Percentiles rank a stretch among this genome's conserved stretches.
Evolutionary conservation across 257 asterid species (phyloP).

Genomic region (Prunella vulgaris): DNA sequence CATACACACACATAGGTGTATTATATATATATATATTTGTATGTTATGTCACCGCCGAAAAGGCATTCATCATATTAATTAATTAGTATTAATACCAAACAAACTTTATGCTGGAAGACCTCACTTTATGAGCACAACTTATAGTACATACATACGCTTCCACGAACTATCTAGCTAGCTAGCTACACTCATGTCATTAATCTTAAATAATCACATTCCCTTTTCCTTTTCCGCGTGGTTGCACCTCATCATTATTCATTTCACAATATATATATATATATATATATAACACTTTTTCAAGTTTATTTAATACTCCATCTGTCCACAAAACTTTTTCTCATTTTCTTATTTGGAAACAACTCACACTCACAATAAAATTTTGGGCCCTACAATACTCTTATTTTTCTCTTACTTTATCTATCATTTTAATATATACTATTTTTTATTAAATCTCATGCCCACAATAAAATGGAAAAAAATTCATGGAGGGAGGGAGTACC

Average conservation of each 20-base stretch:
- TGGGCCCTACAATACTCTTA: no score
- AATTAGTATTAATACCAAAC: no score
- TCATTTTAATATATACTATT: no score
- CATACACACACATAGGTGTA: background rate
- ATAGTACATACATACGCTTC: constrained; percentile 15
- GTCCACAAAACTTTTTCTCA: no score
- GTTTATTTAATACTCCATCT: constrained; percentile 30
- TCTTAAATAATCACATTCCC: constrained; percentile 10
- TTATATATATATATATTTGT: background rate
- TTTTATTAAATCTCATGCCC: no score
- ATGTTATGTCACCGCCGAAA: background rate
- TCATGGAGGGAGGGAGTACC: no score
- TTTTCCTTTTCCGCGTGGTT: constrained; percentile 49
- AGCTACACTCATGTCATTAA: background rate
- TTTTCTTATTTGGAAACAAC: no score
- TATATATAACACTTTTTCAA: constrained; percentile 19
- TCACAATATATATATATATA: no score
- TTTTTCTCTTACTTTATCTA: no score
- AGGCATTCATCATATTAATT: background rate
- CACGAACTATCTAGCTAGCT: constrained; percentile 11
- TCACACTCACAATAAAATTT: no score
- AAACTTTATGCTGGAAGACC: constrained; percentile 24
- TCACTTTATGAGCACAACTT: background rate
- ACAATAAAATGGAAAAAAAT: no score
- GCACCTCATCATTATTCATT: constrained; percentile 30